Conservation (phyloP, 1,284 basidiomycete genomes). For the Ganoderma sinense region DNA sequence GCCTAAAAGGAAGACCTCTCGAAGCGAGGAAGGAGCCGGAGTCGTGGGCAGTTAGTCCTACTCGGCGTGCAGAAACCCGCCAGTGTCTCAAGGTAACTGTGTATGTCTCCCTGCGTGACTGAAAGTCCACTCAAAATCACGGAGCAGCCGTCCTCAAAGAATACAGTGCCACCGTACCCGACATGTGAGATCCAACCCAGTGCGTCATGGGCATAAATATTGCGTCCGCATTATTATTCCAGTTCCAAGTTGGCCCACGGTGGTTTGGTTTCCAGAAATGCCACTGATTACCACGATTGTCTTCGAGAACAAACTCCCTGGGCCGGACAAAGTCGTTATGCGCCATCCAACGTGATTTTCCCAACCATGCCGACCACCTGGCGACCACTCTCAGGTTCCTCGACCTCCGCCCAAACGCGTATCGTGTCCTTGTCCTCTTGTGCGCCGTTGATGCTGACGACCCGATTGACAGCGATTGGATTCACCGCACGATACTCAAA, state of each 20-base stretch:
- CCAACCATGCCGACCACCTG: slow-evolving; percentile 80
- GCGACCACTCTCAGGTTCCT: slow-evolving; percentile 19
- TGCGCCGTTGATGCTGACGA: slow-evolving; percentile 60
- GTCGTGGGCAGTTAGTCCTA: neutral
- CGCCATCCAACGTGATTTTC: slow-evolving; percentile 30
- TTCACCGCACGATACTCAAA: slow-evolving; percentile 83
- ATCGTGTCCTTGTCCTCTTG: slow-evolving; percentile 46
- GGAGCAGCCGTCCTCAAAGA: neutral
- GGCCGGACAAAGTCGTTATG: slow-evolving; percentile 5
- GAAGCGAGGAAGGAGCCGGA: neutral
- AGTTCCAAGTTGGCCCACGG: neutral
- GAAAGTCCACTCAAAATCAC: neutral
- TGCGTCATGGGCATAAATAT: neutral
- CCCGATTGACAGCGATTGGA: slow-evolving; percentile 72
- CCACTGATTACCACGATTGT: neutral
- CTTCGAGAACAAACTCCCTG: neutral
- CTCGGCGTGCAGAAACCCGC: neutral
- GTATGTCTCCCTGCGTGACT: neutral
- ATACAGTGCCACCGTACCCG: neutral
- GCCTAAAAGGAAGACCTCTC: neutral
- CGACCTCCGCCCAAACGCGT: slow-evolving; percentile 42
- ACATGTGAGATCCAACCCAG: neutral
- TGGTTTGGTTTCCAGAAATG: neutral
- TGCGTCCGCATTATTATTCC: neutral
- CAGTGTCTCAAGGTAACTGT: neutral